Conservation (phyloP, 495 filamentous ascomycete genomes). For the Aspergillus ellipticus region DNA sequence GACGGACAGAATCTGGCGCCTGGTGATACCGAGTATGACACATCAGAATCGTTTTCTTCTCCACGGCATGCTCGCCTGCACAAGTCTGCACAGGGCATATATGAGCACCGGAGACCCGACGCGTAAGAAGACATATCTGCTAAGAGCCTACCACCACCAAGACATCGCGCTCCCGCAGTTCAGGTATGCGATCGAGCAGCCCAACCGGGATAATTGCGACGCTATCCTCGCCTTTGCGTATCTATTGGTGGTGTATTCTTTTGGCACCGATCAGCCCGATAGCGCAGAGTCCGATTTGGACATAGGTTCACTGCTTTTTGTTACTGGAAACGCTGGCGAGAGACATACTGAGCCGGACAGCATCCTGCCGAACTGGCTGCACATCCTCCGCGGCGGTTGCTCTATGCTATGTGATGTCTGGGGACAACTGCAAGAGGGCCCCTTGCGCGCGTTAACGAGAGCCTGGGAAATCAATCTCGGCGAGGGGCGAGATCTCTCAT, state of each 20-base stretch:
- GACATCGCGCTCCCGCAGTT: constrained; percentile 30
- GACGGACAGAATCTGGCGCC: constrained; percentile 19
- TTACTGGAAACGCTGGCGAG: background rate
- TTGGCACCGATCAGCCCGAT: background rate
- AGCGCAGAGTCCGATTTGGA: background rate
- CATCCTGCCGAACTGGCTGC: constrained; percentile 4
- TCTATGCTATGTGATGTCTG: constrained; percentile 8
- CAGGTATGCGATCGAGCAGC: constrained; percentile 22
- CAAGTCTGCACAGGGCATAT: constrained; percentile 29
- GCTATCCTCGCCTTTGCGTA: constrained; percentile 34
- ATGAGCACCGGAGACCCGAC: constrained; percentile 4
- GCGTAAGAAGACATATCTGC: constrained; percentile 11
- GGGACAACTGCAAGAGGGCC: background rate
- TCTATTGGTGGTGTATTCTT: constrained; percentile 30
- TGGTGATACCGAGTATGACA: constrained; percentile 22
- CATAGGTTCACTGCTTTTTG: background rate
- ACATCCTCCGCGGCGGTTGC: constrained; percentile 9
- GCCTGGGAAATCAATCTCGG: background rate
- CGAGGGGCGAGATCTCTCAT: background rate
- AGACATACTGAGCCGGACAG: background rate
- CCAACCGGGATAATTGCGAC: constrained; percentile 25
- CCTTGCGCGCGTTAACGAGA: background rate
- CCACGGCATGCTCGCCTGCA: constrained; percentile 34
- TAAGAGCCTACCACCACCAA: constrained; percentile 26
- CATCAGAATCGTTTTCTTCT: constrained; percentile 24